phyloP scores from a whole-genome alignment of 257 asterid genomes.

The Solanum sejunctum region DNA sequence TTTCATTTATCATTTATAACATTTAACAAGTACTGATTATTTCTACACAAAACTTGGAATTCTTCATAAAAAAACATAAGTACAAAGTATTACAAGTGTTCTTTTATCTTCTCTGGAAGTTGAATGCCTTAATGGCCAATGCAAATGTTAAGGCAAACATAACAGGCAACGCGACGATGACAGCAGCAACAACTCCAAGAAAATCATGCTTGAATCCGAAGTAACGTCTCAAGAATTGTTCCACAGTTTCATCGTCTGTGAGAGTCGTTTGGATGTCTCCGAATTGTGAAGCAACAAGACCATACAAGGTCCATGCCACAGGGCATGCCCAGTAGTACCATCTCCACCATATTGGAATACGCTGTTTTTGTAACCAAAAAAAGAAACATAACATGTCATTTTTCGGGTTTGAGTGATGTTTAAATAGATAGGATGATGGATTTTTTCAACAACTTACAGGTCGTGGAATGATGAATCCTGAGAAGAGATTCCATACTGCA shows the following conservation, averaged over 20 bases:
- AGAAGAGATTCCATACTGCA: background rate
- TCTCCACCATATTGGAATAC: slow-evolving; percentile 77
- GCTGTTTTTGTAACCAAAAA: slow-evolving; percentile 21
- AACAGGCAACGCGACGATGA: background rate
- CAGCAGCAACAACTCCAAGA: background rate
- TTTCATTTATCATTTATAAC: background rate
- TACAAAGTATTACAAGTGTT: background rate
- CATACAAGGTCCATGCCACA: slow-evolving; percentile 52
- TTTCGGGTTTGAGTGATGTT: background rate
- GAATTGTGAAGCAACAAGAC: slow-evolving; percentile 47
- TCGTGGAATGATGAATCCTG: background rate
- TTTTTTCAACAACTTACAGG: background rate
- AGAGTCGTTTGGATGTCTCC: slow-evolving; percentile 26
- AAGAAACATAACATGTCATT: background rate
- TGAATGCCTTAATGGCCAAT: background rate
- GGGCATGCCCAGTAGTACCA: slow-evolving; percentile 79
- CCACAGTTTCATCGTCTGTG: background rate
- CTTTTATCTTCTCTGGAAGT: background rate
- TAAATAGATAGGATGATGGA: background rate
- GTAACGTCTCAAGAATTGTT: background rate
- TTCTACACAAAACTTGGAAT: background rate
- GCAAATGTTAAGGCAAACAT: background rate
- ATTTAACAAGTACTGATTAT: background rate
- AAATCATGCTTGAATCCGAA: background rate
- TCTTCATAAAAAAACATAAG: background rate